These are phyloP conservation scores for Sugiyamaella chiloensis DNA, from an alignment of 805 yeast species.

Conservation along the genomic window DNA sequence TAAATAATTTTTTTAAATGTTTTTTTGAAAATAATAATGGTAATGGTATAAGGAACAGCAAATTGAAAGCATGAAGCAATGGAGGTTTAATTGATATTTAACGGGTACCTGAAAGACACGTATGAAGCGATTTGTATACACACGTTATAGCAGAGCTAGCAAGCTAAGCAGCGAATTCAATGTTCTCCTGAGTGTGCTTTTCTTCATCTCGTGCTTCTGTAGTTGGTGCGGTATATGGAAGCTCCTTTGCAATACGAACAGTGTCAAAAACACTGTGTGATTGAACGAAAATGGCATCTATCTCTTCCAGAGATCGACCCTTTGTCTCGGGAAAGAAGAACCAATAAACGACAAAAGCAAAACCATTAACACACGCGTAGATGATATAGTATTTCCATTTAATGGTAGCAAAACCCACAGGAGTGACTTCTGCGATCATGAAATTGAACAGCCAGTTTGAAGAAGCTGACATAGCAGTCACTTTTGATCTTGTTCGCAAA, in stretches of 20 bases:
- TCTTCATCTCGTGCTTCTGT: slow-evolving; percentile 2
- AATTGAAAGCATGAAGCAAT: no score
- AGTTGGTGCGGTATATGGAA: slow-evolving; percentile 10
- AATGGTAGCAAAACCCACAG: slow-evolving; percentile 42
- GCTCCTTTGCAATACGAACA: slow-evolving; percentile 5
- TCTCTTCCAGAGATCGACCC: slow-evolving; percentile 68
- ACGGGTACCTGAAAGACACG: no score
- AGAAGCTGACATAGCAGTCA: slow-evolving; percentile 59
- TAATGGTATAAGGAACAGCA: no score
- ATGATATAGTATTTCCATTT: slow-evolving; percentile 45
- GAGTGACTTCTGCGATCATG: slow-evolving; percentile 64
- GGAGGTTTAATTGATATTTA: no score
- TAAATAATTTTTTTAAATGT: no score
- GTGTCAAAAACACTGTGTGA: slow-evolving; percentile 11
- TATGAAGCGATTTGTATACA: no score
- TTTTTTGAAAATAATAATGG: no score
- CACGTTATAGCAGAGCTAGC: no score
- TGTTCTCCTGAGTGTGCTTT: slow-evolving; percentile 4
- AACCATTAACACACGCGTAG: slow-evolving; percentile 14
- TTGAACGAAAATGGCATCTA: slow-evolving; percentile 52
- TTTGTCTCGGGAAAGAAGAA: slow-evolving; percentile 70
- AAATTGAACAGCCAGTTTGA: slow-evolving; percentile 64
- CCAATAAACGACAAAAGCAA: slow-evolving; percentile 36
- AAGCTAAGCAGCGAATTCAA: slow-evolving; percentile 8
- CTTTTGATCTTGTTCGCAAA: slow-evolving; percentile 21